Conservation (phyloP, 2,329 filamentous ascomycete genomes). For the Sporothrix variecibatus region DNA sequence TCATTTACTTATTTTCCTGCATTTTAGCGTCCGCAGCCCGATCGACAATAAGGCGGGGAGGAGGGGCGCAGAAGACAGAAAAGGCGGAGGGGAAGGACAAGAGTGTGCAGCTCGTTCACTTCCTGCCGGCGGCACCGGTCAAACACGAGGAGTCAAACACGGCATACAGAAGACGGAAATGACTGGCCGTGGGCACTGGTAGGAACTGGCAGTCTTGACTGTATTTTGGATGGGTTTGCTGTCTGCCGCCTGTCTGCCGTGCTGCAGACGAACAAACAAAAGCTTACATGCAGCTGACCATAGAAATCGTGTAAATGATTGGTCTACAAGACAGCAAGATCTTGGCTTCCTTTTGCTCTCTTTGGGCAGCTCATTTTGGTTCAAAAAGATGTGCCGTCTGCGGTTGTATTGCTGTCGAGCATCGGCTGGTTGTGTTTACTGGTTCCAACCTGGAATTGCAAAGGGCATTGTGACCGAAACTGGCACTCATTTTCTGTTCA, state of each 20-base stretch:
- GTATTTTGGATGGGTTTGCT: too few species aligned
- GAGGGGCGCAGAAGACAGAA: neutral
- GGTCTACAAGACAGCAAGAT: neutral
- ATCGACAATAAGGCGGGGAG: neutral
- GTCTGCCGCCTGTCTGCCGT: neutral
- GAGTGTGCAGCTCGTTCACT: neutral
- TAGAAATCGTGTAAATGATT: neutral
- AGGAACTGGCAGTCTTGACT: too few species aligned
- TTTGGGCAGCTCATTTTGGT: neutral
- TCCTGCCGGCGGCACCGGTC: conserved; percentile 1
- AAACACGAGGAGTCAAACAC: neutral
- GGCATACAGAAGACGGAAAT: neutral
- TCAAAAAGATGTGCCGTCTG: neutral
- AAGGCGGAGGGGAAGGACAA: neutral
- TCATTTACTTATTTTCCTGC: neutral
- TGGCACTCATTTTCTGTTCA: neutral
- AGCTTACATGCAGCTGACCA: neutral
- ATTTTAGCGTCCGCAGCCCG: neutral
- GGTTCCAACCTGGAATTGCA: neutral
- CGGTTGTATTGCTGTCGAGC: neutral
- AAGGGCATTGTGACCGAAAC: neutral
- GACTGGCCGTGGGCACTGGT: neutral
- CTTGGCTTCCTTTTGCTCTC: neutral
- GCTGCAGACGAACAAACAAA: neutral
- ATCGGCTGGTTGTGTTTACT: neutral